These are phyloP conservation scores for Trichoderma endophyticum DNA, from an alignment of 2,329 filamentous ascomycete species.

Conservation along the genomic window DNA sequence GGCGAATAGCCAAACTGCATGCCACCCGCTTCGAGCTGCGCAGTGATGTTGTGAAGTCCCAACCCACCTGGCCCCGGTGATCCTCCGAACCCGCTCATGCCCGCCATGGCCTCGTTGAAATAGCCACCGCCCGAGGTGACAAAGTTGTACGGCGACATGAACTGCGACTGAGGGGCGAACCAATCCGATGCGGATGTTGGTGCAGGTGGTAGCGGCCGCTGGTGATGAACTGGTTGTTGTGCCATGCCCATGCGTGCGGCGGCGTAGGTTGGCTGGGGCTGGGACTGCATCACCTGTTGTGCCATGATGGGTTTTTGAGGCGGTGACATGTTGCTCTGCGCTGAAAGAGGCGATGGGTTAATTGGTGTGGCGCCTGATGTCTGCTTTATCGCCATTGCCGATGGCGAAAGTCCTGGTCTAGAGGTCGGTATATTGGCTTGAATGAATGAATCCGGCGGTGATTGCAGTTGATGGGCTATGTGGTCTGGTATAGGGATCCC, in stretches of 20 bases:
- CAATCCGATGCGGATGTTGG: constrained; percentile 46
- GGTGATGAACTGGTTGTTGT: constrained; percentile 34
- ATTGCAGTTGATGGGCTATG: constrained; percentile 37
- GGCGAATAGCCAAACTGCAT: constrained; percentile 35
- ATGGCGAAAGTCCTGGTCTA: constrained; percentile 39
- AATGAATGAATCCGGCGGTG: constrained; percentile 44
- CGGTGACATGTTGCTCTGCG: constrained; percentile 34
- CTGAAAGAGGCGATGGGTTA: constrained; percentile 27
- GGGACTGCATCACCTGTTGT: constrained; percentile 16
- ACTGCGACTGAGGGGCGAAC: constrained; percentile 52
- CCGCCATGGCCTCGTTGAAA: constrained; percentile 39
- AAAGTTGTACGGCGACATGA: constrained; percentile 53
- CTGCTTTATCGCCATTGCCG: constrained; percentile 33
- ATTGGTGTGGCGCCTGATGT: constrained; percentile 29
- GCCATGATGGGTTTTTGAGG: constrained; percentile 27
- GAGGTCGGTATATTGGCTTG: constrained; percentile 30
- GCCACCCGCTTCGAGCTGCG: constrained; percentile 24
- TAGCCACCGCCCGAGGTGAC: constrained; percentile 40
- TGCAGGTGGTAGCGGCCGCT: constrained; percentile 43
- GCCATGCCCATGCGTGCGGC: constrained; percentile 35
- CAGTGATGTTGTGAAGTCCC: constrained; percentile 33
- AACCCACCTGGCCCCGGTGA: constrained; percentile 28
- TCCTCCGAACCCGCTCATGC: constrained; percentile 28
- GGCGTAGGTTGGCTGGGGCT: constrained; percentile 33
- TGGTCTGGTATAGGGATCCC: constrained; percentile 31